Percentiles rank a stretch among this genome's conserved stretches.
phyloP scores from a whole-genome alignment of 2,329 filamentous ascomycete species.

The Clathrospora elynae region DNA sequence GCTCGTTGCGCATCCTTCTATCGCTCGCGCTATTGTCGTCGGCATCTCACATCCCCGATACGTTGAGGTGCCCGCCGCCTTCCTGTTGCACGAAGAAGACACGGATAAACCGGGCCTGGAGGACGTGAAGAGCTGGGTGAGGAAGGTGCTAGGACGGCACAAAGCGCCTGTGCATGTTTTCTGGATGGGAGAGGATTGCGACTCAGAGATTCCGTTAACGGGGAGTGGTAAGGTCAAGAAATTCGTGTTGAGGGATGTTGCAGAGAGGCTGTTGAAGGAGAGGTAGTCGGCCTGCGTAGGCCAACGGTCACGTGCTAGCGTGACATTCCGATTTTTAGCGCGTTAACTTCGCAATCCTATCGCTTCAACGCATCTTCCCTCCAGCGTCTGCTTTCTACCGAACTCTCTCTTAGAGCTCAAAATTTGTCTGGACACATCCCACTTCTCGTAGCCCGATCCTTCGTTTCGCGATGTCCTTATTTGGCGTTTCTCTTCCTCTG shows the following conservation, averaged over 20 bases:
- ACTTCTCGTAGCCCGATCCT: too few relatives aligned
- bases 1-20: constrained; percentile 66
- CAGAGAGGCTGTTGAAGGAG: constrained; percentile 29
- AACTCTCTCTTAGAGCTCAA: too few relatives aligned
- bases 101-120: constrained; percentile 36
- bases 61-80: constrained; percentile 73
- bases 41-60: constrained; percentile 73
- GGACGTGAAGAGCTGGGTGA: constrained; percentile 47
- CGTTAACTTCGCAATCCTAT: too few relatives aligned
- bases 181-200: constrained; percentile 65
- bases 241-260: constrained; percentile 43
- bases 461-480: too few relatives aligned
- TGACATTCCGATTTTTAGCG: constrained; percentile 3
- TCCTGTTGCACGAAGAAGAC: constrained; percentile 52
- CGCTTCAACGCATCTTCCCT: too few relatives aligned
- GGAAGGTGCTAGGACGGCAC: constrained; percentile 47
- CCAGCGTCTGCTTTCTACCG: too few relatives aligned
- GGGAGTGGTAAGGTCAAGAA: constrained; percentile 55
- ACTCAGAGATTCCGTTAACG: constrained; percentile 48
- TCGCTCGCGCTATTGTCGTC: constrained; percentile 70
- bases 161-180: constrained; percentile 73
- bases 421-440: too few relatives aligned
- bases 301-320: constrained; percentile 1
- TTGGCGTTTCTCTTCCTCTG: too few relatives aligned
- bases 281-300: constrained; percentile 2